Evolutionary conservation across 192 early-diverging fungal species (phyloP).

Genomic region (Dissophora globulifera): DNA sequence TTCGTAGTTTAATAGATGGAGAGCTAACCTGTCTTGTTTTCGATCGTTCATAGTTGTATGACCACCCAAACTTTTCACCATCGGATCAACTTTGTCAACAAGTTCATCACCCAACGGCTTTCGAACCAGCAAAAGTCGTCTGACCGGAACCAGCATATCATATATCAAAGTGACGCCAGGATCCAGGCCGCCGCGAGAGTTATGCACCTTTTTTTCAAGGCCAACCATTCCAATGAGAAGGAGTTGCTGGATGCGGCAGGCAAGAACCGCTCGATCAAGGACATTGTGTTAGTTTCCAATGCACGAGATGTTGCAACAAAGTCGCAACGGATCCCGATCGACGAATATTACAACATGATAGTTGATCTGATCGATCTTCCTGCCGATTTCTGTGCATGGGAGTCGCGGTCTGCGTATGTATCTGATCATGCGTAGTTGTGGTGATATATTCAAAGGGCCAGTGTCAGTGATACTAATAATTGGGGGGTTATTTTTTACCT

Average conservation of each 20-base stretch:
- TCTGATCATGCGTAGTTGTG: too few species aligned
- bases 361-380: constrained; percentile 78
- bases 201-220: constrained; percentile 81
- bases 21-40: too few species aligned
- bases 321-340: constrained; percentile 71
- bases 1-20: too few species aligned
- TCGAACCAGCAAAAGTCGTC: constrained; percentile 68
- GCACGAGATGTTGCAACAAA: constrained; percentile 74
- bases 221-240: constrained; percentile 47
- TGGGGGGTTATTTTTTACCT: neutral
- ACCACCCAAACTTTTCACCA: constrained; percentile 70
- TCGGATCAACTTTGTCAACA: constrained; percentile 83
- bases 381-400: constrained; percentile 81
- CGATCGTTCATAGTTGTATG: constrained; percentile 51
- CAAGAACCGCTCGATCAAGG: constrained; percentile 18
- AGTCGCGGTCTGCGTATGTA: constrained; percentile 63
- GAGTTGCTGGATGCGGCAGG: constrained; percentile 14
- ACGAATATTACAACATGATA: constrained; percentile 87
- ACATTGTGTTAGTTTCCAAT: constrained; percentile 27
- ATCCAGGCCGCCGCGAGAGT: constrained; percentile 84
- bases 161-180: constrained; percentile 88
- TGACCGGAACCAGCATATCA: constrained; percentile 44
- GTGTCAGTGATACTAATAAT: too few species aligned
- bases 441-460: too few species aligned
- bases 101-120: constrained; percentile 85